Percentiles rank a stretch among this genome's conserved stretches.
Evolutionary conservation across 345 rosid genomes (phyloP).

Genomic region (Ceriops decandra): DNA sequence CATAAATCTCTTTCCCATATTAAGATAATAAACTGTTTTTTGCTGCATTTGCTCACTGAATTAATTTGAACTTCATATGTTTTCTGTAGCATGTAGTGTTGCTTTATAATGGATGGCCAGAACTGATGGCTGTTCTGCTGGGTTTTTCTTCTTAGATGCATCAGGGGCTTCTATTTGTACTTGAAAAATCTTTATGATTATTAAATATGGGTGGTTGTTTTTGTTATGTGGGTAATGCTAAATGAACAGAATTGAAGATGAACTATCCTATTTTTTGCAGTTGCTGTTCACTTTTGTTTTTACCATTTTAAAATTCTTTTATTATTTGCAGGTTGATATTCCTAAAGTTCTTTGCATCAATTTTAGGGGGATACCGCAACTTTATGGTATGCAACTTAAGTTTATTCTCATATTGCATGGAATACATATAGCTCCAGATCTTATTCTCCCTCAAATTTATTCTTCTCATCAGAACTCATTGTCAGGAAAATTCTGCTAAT

Average conservation of each 20-base stretch:
- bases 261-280: not conserved
- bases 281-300: not conserved
- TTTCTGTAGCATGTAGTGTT: too few relatives aligned
- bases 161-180: too few relatives aligned
- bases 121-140: too few relatives aligned
- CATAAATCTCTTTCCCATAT: too few relatives aligned
- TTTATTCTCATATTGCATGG: slow-evolving; percentile 16
- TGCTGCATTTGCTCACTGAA: too few relatives aligned
- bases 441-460: slow-evolving; percentile 12
- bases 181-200: too few relatives aligned
- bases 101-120: too few relatives aligned
- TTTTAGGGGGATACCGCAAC: slow-evolving; percentile 97
- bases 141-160: too few relatives aligned
- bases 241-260: not conserved
- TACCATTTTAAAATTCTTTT: slow-evolving; percentile 4
- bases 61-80: too few relatives aligned
- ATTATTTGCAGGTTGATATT: slow-evolving; percentile 77
- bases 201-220: too few relatives aligned
- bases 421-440: slow-evolving; percentile 3
- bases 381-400: slow-evolving; percentile 62
- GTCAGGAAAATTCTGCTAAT: slow-evolving; percentile 66
- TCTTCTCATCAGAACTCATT: slow-evolving; percentile 17
- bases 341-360: slow-evolving; percentile 86
- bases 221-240: too few relatives aligned
- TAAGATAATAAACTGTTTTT: too few relatives aligned